phyloP scores from a whole-genome alignment of 2,329 filamentous ascomycete genomes.

The Didymella sp. region DNA sequence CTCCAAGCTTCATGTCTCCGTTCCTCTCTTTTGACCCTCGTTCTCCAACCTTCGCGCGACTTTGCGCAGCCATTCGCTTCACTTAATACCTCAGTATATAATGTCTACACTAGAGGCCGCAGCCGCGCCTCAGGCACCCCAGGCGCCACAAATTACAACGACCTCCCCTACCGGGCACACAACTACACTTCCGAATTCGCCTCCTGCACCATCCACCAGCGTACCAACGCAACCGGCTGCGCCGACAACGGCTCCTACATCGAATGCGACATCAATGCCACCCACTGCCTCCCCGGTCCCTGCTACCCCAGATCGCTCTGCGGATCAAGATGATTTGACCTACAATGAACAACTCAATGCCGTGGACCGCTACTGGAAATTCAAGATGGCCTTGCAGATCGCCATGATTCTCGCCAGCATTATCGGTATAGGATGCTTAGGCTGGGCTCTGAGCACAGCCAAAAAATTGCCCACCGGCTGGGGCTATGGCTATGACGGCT shows the following conservation, averaged over 20 bases:
- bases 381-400: slow-evolving; percentile 37
- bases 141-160: slow-evolving; percentile 13
- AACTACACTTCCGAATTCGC: background rate
- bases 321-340: slow-evolving; percentile 12
- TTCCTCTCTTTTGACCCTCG: slow-evolving; percentile 3
- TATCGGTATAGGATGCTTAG: slow-evolving; percentile 44
- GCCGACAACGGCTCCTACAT: background rate
- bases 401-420: slow-evolving; percentile 34
- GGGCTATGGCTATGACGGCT: slow-evolving; percentile 25
- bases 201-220: background rate
- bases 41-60: slow-evolving; percentile 3
- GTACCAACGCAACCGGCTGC: background rate
- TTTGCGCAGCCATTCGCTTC: slow-evolving; percentile 20
- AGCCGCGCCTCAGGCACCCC: slow-evolving; percentile 6
- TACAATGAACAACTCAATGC: slow-evolving; percentile 37
- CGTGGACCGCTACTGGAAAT: slow-evolving; percentile 42
- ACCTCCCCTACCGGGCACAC: slow-evolving; percentile 14
- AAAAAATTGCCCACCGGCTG: slow-evolving; percentile 1
- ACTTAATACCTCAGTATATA: slow-evolving; percentile 3
- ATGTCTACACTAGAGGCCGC: slow-evolving; percentile 13
- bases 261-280: slow-evolving; percentile 1
- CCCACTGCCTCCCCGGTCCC: background rate
- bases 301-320: slow-evolving; percentile 5
- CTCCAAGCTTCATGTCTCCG: background rate
- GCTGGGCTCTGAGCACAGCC: slow-evolving; percentile 26